Conservation (phyloP, 2,329 filamentous ascomycete species). For the Nigrospora oryzae region DNA sequence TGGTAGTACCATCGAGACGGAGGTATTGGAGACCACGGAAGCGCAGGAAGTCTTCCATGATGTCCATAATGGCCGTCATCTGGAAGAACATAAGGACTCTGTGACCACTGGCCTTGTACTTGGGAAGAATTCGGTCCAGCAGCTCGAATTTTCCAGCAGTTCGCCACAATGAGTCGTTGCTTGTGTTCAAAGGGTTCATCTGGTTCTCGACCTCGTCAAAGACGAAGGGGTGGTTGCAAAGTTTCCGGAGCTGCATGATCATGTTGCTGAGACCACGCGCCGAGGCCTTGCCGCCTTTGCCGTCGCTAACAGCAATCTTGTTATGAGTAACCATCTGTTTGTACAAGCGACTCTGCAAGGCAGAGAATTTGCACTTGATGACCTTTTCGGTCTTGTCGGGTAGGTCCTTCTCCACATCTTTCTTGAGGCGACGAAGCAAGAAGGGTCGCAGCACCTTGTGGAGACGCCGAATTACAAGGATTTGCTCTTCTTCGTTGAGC, state of each 20-base stretch:
- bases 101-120: slow-evolving; percentile 86
- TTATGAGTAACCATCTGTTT: slow-evolving; percentile 97
- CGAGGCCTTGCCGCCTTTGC: slow-evolving; percentile 89
- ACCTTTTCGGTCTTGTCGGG: slow-evolving; percentile 99
- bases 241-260: slow-evolving; percentile 98
- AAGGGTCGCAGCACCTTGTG: slow-evolving; percentile 97
- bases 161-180: slow-evolving; percentile 91
- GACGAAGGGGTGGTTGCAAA: slow-evolving; percentile 98
- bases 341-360: slow-evolving; percentile 87
- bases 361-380: slow-evolving; percentile 98
- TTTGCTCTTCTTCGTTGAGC: slow-evolving; percentile 97
- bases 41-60: slow-evolving; percentile 97
- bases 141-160: slow-evolving; percentile 96
- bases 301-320: slow-evolving; percentile 87
- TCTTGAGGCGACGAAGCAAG: slow-evolving; percentile 96
- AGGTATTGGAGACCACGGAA: slow-evolving; percentile 78
- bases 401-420: slow-evolving; percentile 97
- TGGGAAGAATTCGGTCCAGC: slow-evolving; percentile 83
- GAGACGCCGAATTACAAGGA: slow-evolving; percentile 94
- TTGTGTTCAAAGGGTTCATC: slow-evolving; percentile 83
- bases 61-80: slow-evolving; percentile 99
- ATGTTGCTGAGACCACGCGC: slow-evolving; percentile 97
- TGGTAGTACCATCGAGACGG: slow-evolving; percentile 91
- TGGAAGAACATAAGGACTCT: slow-evolving; percentile 99
- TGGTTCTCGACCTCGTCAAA: slow-evolving; percentile 97